These are phyloP conservation scores for Leonotis leonurus DNA, from an alignment of 257 asterid species.

Conservation along the genomic window DNA sequence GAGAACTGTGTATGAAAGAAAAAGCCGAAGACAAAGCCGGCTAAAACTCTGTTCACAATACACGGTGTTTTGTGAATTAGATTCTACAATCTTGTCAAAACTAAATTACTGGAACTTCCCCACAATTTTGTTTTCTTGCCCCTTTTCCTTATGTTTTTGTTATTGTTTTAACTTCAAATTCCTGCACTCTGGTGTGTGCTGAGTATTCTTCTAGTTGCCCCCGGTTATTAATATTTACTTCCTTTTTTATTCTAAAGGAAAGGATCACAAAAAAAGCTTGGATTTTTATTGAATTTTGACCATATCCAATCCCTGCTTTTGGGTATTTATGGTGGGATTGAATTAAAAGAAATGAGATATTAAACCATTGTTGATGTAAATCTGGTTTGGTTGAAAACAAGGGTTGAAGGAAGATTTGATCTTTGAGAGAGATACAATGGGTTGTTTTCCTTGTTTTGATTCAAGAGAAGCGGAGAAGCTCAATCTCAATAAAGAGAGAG, in stretches of 20 bases:
- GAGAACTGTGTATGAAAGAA: conserved; percentile 22
- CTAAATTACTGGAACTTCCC: conserved; percentile 17
- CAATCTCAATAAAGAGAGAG: conserved; percentile 47
- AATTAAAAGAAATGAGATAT: conserved; percentile 24
- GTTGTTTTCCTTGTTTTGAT: conserved; percentile 94
- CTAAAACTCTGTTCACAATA: conserved; percentile 41
- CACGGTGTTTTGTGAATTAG: conserved; percentile 24
- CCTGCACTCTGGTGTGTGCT: conserved; percentile 1
- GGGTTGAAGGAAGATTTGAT: conserved; percentile 22
- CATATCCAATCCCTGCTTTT: conserved; percentile 1
- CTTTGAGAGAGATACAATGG: conserved; percentile 50
- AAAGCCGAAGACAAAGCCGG: conserved; percentile 66
- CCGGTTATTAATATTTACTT: not conserved
- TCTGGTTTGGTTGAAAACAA: conserved; percentile 21
- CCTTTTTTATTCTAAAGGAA: conserved; percentile 1
- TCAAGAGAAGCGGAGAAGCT: conserved; percentile 75
- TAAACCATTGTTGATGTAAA: conserved; percentile 28
- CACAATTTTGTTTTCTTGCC: conserved; percentile 10
- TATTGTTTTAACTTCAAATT: conserved; percentile 3
- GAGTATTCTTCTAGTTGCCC: conserved; percentile 6
- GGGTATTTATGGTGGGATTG: conserved; percentile 31
- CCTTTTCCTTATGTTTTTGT: not conserved
- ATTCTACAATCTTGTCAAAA: conserved; percentile 23
- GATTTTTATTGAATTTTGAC: conserved; percentile 19
- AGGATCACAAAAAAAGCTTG: conserved; percentile 10